phyloP scores from a whole-genome alignment of 306 rosid species.

The Pterocarpus macrocarpus region DNA sequence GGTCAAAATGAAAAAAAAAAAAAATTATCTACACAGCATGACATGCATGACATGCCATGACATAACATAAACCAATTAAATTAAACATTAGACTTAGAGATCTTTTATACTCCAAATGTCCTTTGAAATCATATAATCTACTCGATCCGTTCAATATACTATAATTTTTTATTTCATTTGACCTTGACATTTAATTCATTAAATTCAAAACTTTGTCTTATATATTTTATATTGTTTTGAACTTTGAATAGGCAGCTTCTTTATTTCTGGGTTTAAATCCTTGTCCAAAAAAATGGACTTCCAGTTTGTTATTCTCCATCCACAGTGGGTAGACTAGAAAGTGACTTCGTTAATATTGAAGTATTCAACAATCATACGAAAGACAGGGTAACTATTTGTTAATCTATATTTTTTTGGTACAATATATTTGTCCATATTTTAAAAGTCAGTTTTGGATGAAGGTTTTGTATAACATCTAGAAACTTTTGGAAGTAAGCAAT shows the following conservation, averaged over 20 bases:
- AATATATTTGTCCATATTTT: background rate
- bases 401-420: background rate
- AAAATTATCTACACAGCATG: background rate
- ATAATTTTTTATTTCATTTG: background rate
- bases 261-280: background rate
- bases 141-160: background rate
- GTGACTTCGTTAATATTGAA: conserved; percentile 18
- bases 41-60: too few relatives aligned
- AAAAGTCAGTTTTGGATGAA: conserved; percentile 3
- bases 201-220: background rate
- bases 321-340: conserved; percentile 13
- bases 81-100: background rate
- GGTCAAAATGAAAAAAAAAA: background rate
- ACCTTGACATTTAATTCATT: background rate
- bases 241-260: background rate
- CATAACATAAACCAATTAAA: background rate
- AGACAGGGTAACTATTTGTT: conserved; percentile 18
- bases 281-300: background rate
- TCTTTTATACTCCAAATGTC: background rate
- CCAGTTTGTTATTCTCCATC: background rate
- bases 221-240: background rate
- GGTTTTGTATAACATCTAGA: conserved; percentile 14
- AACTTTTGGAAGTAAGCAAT: background rate
- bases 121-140: background rate
- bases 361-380: conserved; percentile 8